Evolutionary conservation across 202 grass and related monocot species (phyloP), one percentile per base, ranked within the genome.

Genomic region (Saccharum hybrid): DNA sequence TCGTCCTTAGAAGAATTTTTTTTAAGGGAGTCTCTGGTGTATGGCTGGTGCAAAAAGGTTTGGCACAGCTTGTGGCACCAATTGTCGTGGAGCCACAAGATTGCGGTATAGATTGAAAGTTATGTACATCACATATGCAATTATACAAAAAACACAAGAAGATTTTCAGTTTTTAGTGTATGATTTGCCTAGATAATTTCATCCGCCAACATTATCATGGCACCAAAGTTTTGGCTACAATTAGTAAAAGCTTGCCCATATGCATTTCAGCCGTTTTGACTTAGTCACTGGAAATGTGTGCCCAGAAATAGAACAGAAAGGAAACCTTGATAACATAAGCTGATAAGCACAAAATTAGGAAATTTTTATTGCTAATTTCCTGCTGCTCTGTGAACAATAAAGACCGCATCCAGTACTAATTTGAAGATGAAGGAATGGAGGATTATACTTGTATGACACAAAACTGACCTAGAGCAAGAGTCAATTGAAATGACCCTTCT

Each of bases 381-480:
- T 38, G 33, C 39, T 71, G 6, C 30, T 77, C 59, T 63, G 23
- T 16, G 22, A 82, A 59, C 6, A 54, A 56, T 3, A 54, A 16
- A 63, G 68, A 63, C 7, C 10, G 14, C 16, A 81, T 45, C 66
- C 8, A 56, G 23, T 7, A 83, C 4, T 39, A 8, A 81, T 69
- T 59, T 9, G 6, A 59, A 84, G 31, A 33, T 45, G 10, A 34
- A 22, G 19, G 54, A 21, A 57, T 18, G 19, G 54, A 23, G 2
- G 23, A 4, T 75, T 68, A 66, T 63, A 78, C 31, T 74, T 63
- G 40, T 34, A 67, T 38, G 45, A 42, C 71, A 31, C 66, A 26
- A 52, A 66, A 86, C 83, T 90, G 60, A 97, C 90, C 94, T 38
- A 94, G 89, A 85, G 92, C 96, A 76, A 98, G 96, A 77, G 96